Evolutionary conservation across 805 yeast genomes (phyloP), one percentile per base, ranked within the genome.

Genomic region (Wickerhamomyces hampshirensis): DNA sequence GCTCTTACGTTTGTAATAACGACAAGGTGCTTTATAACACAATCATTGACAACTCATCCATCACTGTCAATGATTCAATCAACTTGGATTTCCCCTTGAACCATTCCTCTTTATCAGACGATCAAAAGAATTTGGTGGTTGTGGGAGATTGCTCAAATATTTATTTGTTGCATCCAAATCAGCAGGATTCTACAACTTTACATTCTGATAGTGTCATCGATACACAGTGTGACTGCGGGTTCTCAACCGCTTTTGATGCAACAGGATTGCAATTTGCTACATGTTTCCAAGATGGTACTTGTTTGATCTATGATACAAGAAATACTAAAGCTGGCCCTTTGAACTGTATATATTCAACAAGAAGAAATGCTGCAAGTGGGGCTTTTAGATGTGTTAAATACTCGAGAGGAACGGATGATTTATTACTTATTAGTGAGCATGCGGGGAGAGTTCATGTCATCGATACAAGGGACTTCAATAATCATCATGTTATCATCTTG

Each of bases 381-480:
- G 84, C 88, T 1, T 81, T 83, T 52, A 65, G 93, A 41, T 77
- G 80, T 60, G 53, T 48, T 31, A 77, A 78, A 53, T 80, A 76
- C 46, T 67, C 84, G 17, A 66, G 71, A 26, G 81, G 85, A 4
- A 65, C 82, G 12, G 89, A 82, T 48, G 96, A 89, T 58, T 59
- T 87, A 40, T 62, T 89, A 38, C 74, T 84, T 35, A 68, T 89
- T 3, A 73, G 83, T 36, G 97, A 89, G 56, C 96, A 89, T 49
- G 82, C 78, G 35, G 94, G 95, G 0, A 69, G 95, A 36, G 84
- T 89, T 4, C 98, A 89, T 60, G 66, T 88, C 38, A 66, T 89
- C 18, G 96, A 89, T 56, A 70, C 87, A 18, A 72, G 95, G 43
- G 75, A 83, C 50, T 73, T 77, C 46, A 65, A 70, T 40, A 78